These are phyloP conservation scores for Ambrosia hybrid DNA, from an alignment of 140 eudicot genomes.

Conservation along the genomic window DNA sequence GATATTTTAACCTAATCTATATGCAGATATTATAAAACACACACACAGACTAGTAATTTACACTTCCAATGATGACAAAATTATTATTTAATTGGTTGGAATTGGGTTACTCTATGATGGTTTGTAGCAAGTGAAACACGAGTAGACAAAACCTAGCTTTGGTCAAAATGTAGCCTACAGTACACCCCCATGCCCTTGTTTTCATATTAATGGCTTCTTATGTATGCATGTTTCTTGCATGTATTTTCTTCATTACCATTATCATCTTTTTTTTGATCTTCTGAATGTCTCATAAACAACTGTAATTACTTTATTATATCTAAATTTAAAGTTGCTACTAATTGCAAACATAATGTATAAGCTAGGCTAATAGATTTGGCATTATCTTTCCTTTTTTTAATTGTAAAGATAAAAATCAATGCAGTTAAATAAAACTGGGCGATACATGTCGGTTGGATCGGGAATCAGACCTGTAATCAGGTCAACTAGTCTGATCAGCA, in stretches of 20 bases:
- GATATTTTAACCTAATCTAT: too few species aligned
- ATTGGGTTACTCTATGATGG: slow-evolving; percentile 34
- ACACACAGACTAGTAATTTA: background rate
- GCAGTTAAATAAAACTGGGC: background rate
- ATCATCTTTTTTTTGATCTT: background rate
- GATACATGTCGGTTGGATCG: background rate
- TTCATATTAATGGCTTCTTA: slow-evolving; percentile 40
- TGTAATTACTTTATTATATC: background rate
- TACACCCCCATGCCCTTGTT: slow-evolving; percentile 40
- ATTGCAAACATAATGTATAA: background rate
- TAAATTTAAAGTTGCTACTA: background rate
- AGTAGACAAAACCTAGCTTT: slow-evolving; percentile 38
- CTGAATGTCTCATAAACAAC: background rate
- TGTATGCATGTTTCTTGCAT: slow-evolving; percentile 40
- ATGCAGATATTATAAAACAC: too few species aligned
- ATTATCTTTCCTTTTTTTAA: too few species aligned
- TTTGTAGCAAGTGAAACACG: slow-evolving; percentile 35
- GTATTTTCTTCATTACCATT: slow-evolving; percentile 16
- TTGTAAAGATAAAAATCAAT: background rate
- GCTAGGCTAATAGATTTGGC: background rate
- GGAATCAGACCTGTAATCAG: background rate
- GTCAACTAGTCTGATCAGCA: background rate
- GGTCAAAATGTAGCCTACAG: slow-evolving; percentile 46
- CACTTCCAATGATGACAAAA: slow-evolving; percentile 24
- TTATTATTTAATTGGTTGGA: slow-evolving; percentile 36